These are phyloP conservation scores for Rhodamnia argentea DNA, from an alignment of 345 rosid species.

Conservation along the genomic window DNA sequence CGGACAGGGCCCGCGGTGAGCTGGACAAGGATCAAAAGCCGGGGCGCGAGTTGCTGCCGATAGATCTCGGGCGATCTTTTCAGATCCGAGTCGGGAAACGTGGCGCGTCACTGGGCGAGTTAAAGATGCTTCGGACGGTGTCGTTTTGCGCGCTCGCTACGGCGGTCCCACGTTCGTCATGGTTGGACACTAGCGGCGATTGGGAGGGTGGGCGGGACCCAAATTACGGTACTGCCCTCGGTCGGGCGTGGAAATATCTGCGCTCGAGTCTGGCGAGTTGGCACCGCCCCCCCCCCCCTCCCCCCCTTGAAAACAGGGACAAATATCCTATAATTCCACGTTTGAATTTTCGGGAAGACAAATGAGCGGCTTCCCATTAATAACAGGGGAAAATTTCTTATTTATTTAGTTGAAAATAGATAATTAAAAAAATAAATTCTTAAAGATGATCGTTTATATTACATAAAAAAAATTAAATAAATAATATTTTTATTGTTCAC, in stretches of 20 bases:
- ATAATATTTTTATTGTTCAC: background rate
- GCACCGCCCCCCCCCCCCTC: too few species aligned
- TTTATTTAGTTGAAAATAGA: background rate
- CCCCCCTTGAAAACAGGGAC: too few species aligned
- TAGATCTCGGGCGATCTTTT: slow-evolving; percentile 4
- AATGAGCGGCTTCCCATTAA: background rate
- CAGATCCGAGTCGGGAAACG: slow-evolving; percentile 9
- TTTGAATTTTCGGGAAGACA: background rate
- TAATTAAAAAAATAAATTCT: background rate
- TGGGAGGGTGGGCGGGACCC: too few species aligned
- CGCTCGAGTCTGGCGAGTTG: background rate
- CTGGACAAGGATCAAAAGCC: slow-evolving; percentile 24
- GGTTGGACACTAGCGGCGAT: too few species aligned
- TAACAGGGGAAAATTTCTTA: background rate
- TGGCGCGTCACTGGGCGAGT: slow-evolving; percentile 17
- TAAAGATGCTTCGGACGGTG: slow-evolving; percentile 20
- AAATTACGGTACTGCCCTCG: slow-evolving; percentile 4
- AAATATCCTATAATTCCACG: background rate
- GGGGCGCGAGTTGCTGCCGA: background rate
- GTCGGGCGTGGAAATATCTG: background rate
- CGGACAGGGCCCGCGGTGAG: background rate
- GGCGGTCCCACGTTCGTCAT: too few species aligned
- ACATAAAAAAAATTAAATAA: background rate
- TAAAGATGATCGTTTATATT: background rate
- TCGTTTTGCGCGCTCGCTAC: background rate